These are phyloP conservation scores for Spergularia marina DNA, from an alignment of 148 eudicot species.

Conservation along the genomic window DNA sequence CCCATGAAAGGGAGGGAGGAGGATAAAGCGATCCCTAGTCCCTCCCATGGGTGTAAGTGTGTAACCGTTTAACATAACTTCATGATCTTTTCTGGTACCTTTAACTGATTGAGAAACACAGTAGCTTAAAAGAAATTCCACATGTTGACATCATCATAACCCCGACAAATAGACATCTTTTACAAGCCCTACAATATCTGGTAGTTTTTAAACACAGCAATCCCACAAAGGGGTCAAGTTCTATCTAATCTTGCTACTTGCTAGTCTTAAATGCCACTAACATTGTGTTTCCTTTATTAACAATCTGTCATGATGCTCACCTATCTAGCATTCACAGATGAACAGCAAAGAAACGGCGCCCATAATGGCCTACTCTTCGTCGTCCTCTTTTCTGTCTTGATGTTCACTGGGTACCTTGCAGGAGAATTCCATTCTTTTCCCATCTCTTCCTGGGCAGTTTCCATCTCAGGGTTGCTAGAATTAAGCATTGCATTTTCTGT, in stretches of 20 bases:
- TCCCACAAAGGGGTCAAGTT: conserved; percentile 4
- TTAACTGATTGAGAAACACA: no score
- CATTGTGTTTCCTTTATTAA: background rate
- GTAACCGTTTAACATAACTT: no score
- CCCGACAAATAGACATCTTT: conserved; percentile 16
- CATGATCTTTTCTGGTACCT: no score
- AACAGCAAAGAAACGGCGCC: conserved; percentile 73
- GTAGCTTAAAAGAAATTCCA: no score
- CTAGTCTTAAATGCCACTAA: background rate
- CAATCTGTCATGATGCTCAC: background rate
- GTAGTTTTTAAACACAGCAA: conserved; percentile 10
- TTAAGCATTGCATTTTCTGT: conserved; percentile 27
- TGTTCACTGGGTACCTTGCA: conserved; percentile 53
- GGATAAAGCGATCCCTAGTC: no score
- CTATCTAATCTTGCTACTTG: background rate
- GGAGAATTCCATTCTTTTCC: conserved; percentile 74
- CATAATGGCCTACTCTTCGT: conserved; percentile 50
- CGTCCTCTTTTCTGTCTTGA: conserved; percentile 59
- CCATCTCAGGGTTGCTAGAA: conserved; percentile 13
- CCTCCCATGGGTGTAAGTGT: no score
- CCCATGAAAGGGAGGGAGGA: no score
- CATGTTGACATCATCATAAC: background rate
- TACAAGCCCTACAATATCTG: conserved; percentile 13
- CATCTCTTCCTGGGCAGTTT: conserved; percentile 25
- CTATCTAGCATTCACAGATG: conserved; percentile 54